Base-by-base conservation (phyloP, 1,284 basidiomycete genomes). In the Puccinia horiana region DNA sequence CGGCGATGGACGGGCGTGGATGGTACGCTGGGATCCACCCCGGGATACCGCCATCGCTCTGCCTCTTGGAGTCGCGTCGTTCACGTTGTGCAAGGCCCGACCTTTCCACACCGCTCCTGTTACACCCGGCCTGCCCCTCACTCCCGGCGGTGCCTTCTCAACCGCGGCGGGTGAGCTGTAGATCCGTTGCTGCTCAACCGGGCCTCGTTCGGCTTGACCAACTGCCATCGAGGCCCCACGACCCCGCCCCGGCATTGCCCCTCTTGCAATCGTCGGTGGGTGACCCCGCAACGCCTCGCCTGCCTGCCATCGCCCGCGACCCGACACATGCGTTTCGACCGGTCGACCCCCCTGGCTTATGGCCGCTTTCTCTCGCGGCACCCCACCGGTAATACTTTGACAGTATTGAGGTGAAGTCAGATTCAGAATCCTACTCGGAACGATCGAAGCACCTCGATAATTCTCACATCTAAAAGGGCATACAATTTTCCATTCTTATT, bases 381-480 rank as follows among this genome's bases (percentile, higher is more conserved):
- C 47, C 40, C 20, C n/a, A 4, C 35, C 35, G 3, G 69, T 35
- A 70, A 78, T 67, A n/a, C 76, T 78, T 52, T 78, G 76, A 16
- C 56, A 32, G 52, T 54, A 80, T 47, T 80, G 77, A 8, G 67
- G 77, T 2, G 40, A 40, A 32, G 77, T 70, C n/a, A 80, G 49
- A 67, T 80, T 80, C 35, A 80, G 65, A 37, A 80, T 20, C n/a
- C 67, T 58, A 29, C 47, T 40, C 29, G 52, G 52, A 35, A 44
- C 35, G 16, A 80, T 47, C 16, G 77, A 56, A 54, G 37, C 77
- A 70, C 77, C 77, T n/a, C 52, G 47, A 72, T 80, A 80, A 32
- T 23, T 52, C 20, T 44, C 35, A 47, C 77, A 80, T 56, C 77
- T 78, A 49, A 44, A 58, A 42, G 42, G 23, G 54, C 11, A 58